These are phyloP conservation scores for Cladophialophora immunda DNA, from an alignment of 2,329 filamentous ascomycete species.

Conservation along the genomic window DNA sequence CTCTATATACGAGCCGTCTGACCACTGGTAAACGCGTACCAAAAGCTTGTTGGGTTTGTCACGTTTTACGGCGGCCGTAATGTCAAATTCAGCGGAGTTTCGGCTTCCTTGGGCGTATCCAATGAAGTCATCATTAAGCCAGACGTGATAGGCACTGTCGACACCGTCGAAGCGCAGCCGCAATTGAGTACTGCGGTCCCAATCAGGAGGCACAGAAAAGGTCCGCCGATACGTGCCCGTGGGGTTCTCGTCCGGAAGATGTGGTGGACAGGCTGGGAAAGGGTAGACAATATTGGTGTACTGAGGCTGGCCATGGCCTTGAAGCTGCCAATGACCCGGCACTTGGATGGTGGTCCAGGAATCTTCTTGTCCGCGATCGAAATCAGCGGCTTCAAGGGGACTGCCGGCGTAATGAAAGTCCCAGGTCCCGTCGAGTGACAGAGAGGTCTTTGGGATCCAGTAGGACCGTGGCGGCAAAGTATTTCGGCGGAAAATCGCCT, in stretches of 20 bases:
- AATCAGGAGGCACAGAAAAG: constrained; percentile 59
- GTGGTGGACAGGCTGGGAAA: constrained; percentile 71
- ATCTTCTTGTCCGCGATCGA: constrained; percentile 44
- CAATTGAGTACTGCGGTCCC: constrained; percentile 58
- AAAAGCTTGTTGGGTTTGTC: constrained; percentile 63
- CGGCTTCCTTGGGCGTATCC: constrained; percentile 75
- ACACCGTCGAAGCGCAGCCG: constrained; percentile 75
- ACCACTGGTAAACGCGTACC: constrained; percentile 75
- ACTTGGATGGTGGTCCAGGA: constrained; percentile 66
- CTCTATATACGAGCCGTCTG: constrained; percentile 74
- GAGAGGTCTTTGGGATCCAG: constrained; percentile 2
- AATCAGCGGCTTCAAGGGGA: constrained; percentile 1
- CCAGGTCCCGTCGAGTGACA: constrained; percentile 1
- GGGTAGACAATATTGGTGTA: constrained; percentile 75
- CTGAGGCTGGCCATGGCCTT: constrained; percentile 72
- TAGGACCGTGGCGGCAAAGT: constrained; percentile 1
- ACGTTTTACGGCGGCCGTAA: constrained; percentile 61
- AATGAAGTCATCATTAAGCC: constrained; percentile 69
- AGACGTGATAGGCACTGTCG: constrained; percentile 75
- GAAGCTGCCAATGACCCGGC: constrained; percentile 74
- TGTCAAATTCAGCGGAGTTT: constrained; percentile 75
- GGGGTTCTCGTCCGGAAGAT: constrained; percentile 69
- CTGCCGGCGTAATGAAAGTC: neutral
- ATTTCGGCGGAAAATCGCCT: constrained; percentile 3
- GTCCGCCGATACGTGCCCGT: constrained; percentile 68